A percentile compares a stretch with the other conserved stretches of the same genome.
Evolutionary conservation across 1,139 yeast genomes (phyloP).

Genomic region (Magnusiomyces suaveolens): DNA sequence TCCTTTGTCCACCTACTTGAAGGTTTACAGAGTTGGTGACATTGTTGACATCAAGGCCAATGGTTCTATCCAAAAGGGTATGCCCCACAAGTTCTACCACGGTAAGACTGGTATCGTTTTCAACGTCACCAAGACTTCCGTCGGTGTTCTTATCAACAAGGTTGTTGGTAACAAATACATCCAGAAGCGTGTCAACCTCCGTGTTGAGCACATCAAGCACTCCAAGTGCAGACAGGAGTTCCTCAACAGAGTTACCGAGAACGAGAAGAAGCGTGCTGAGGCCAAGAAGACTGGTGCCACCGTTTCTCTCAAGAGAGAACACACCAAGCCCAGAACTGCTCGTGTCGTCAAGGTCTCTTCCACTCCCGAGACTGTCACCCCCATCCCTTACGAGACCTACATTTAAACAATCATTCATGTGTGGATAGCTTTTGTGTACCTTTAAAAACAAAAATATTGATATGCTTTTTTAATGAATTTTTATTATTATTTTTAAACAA

Average conservation of each 20-base stretch:
- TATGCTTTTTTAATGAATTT: background rate
- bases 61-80: conserved; percentile 98
- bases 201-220: conserved; percentile 98
- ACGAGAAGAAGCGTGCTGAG: conserved; percentile 87
- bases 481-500: background rate
- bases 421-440: too few species aligned
- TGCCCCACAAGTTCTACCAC: conserved; percentile 99
- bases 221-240: conserved; percentile 99
- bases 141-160: conserved; percentile 97
- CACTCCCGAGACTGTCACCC: conserved; percentile 95
- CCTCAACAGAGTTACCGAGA: conserved; percentile 93
- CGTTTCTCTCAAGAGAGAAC: conserved; percentile 94
- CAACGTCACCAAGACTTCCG: conserved; percentile 97
- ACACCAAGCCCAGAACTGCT: conserved; percentile 93
- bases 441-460: background rate
- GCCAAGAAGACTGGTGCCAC: conserved; percentile 93
- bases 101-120: conserved; percentile 98
- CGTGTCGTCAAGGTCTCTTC: conserved; percentile 68
- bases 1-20: conserved; percentile 93
- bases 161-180: conserved; percentile 98
- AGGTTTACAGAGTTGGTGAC: conserved; percentile 97
- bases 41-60: conserved; percentile 99
- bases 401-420: conserved; percentile 57
- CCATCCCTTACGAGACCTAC: conserved; percentile 98
- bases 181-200: conserved; percentile 97